phyloP scores from a whole-genome alignment of 1,284 basidiomycete genomes.

The Grifola frondosa region DNA sequence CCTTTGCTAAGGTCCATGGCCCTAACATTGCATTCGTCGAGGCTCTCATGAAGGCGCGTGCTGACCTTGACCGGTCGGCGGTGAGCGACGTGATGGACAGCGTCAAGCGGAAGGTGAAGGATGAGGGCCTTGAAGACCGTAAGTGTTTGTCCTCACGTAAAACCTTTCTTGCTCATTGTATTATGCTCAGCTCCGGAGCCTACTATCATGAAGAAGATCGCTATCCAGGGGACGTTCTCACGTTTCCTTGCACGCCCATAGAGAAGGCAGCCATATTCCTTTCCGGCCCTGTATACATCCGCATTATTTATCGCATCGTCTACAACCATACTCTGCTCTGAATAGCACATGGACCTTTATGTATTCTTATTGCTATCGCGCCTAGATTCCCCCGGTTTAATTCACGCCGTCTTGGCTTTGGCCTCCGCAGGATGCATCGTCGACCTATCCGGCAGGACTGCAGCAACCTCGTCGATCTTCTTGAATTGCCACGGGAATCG shows the following conservation, averaged over 20 bases:
- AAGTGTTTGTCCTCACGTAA: conserved; percentile 37
- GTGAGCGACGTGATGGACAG: conserved; percentile 95
- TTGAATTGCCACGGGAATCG: conserved; percentile 96
- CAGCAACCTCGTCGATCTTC: conserved; percentile 88
- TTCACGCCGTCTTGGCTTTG: conserved; percentile 16
- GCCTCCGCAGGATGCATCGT: conserved; percentile 20
- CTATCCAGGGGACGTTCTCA: conserved; percentile 72
- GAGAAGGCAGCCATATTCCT: not conserved
- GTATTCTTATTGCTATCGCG: conserved; percentile 11
- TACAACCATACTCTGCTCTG: conserved; percentile 10
- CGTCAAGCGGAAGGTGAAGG: conserved; percentile 88
- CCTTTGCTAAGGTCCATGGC: conserved; percentile 94
- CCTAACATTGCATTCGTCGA: conserved; percentile 93
- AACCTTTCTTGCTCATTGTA: conserved; percentile 7
- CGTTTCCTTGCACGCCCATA: conserved; percentile 34
- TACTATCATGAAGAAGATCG: conserved; percentile 85
- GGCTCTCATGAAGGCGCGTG: conserved; percentile 83
- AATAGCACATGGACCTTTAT: conserved; percentile 17
- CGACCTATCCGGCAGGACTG: conserved; percentile 71
- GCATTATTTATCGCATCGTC: conserved; percentile 1
- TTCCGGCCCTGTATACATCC: not conserved
- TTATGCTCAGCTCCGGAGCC: conserved; percentile 60
- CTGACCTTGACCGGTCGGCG: conserved; percentile 86
- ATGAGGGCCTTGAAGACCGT: conserved; percentile 84
- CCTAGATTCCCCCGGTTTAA: not conserved